Conservation (phyloP, 805 yeast genomes). For the Saturnispora ahearnii region DNA sequence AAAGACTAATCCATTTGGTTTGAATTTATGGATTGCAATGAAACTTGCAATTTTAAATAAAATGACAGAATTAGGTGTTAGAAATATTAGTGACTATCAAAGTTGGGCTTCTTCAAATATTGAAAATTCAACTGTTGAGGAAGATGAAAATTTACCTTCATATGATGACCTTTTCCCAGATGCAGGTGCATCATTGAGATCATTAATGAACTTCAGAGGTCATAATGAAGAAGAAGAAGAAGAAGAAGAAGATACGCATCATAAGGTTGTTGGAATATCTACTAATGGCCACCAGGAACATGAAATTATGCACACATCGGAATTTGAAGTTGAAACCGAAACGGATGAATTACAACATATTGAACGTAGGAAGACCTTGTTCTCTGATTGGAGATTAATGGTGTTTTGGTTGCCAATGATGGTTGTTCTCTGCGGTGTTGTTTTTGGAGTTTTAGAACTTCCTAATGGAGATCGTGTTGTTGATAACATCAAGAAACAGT, state of each 20-base stretch:
- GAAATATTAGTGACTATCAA: not conserved
- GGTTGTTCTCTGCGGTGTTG: constrained; percentile 41
- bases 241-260: not conserved
- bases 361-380: constrained; percentile 34
- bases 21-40: constrained; percentile 26
- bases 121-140: constrained; percentile 17
- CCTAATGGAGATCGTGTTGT: not conserved
- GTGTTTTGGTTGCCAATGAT: constrained; percentile 87
- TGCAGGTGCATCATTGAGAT: constrained; percentile 24
- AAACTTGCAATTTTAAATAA: constrained; percentile 19
- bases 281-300: not conserved
- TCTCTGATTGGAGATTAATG: constrained; percentile 73
- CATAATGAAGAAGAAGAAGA: constrained; percentile 15
- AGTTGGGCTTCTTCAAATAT: not conserved
- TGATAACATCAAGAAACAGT: constrained; percentile 3
- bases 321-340: not conserved
- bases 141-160: constrained; percentile 43
- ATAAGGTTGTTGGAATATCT: constrained; percentile 1
- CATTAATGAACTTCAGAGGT: constrained; percentile 24
- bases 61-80: constrained; percentile 10
- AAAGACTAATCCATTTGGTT: constrained; percentile 18
- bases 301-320: not conserved
- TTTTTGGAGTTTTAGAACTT: constrained; percentile 19
- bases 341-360: constrained; percentile 4
- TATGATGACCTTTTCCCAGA: constrained; percentile 71